These are phyloP conservation scores for Aspergillus candidus DNA, from an alignment of 2,329 filamentous ascomycete genomes.

Conservation along the genomic window DNA sequence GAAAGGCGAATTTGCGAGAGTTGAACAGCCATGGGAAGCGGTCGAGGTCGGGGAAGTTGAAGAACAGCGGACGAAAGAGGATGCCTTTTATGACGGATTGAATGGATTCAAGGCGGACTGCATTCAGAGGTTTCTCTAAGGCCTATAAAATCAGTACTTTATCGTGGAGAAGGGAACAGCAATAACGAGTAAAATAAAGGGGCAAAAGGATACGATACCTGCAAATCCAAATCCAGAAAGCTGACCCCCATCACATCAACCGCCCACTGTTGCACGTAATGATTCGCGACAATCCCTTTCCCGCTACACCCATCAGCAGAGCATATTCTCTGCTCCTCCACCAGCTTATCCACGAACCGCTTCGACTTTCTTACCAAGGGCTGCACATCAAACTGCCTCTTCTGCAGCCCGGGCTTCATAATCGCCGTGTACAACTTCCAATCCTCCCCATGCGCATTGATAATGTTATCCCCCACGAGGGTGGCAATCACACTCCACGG, in stretches of 20 bases:
- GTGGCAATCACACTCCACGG: conserved; percentile 35
- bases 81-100: conserved; percentile 23
- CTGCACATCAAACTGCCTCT: conserved; percentile 14
- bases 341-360: conserved; percentile 19
- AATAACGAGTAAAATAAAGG: background rate
- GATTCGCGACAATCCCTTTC: conserved; percentile 15
- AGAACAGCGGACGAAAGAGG: conserved; percentile 22
- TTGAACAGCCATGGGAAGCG: conserved; percentile 16
- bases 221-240: conserved; percentile 22
- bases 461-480: conserved; percentile 21
- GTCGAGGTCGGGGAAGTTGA: conserved; percentile 23
- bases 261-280: conserved; percentile 22
- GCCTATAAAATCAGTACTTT: conserved; percentile 6
- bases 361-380: conserved; percentile 19
- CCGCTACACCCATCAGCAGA: background rate
- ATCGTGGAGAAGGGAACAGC: too few relatives aligned
- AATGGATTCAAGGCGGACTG: conserved; percentile 19
- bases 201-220: background rate
- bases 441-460: conserved; percentile 4
- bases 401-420: conserved; percentile 6
- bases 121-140: conserved; percentile 14
- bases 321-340: conserved; percentile 11
- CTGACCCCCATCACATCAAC: conserved; percentile 22
- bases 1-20: conserved; percentile 17
- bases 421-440: conserved; percentile 1